A percentile compares a stretch with the other conserved stretches of the same genome.
Conservation (phyloP, 106 monocot genomes). For the Dendrobium nobile region DNA sequence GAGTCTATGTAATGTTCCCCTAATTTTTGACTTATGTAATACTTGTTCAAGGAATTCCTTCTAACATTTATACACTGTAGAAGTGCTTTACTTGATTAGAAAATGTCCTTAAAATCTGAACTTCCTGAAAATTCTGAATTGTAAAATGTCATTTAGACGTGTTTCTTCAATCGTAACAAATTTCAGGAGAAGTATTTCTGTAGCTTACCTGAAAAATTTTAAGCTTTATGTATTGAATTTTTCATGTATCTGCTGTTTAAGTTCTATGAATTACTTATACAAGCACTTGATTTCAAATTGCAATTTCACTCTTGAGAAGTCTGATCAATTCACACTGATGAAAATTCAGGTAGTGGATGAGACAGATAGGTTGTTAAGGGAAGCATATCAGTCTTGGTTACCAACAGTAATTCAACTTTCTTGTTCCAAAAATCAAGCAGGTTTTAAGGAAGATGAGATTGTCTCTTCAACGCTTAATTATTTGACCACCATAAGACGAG, state of each 20-base stretch:
- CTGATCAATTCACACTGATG: not conserved
- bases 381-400: constrained; percentile 94
- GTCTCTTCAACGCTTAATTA: constrained; percentile 17
- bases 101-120: not conserved
- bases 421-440: constrained; percentile 27
- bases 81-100: not conserved
- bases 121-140: not conserved
- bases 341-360: constrained; percentile 91
- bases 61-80: not conserved
- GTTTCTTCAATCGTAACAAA: not conserved
- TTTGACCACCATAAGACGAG: constrained; percentile 70
- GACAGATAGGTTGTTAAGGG: constrained; percentile 83
- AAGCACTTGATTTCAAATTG: not conserved
- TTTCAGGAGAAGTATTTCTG: not conserved
- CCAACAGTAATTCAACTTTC: constrained; percentile 63
- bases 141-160: not conserved
- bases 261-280: not conserved
- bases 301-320: not conserved
- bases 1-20: not conserved
- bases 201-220: not conserved
- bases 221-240: not conserved
- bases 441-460: constrained; percentile 13
- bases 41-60: not conserved
- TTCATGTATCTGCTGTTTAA: not conserved
- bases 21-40: not conserved